Evolutionary conservation across 176 grass and related monocot genomes (phyloP).

Genomic region (Elymus sibiricus): DNA sequence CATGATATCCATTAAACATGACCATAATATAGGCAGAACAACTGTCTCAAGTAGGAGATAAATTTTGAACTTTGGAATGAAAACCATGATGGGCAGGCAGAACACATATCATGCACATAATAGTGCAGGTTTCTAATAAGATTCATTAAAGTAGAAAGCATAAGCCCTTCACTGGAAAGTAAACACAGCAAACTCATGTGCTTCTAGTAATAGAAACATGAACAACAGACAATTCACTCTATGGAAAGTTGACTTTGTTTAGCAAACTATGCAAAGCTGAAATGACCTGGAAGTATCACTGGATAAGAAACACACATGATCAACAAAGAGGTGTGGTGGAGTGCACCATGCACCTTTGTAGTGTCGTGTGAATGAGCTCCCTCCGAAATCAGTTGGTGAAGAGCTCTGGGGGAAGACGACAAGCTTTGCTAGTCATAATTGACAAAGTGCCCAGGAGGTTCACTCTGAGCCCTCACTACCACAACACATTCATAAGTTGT

Average conservation of each 20-base stretch:
- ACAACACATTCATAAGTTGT: no score
- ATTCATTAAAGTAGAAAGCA: constrained; percentile 22
- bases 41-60: no score
- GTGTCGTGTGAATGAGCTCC: constrained; percentile 77
- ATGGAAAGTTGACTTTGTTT: background rate
- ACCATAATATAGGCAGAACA: no score
- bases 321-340: constrained; percentile 91
- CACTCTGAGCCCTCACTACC: constrained; percentile 92
- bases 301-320: constrained; percentile 40
- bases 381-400: constrained; percentile 81
- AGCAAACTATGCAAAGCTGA: background rate
- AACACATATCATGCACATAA: no score
- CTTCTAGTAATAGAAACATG: background rate
- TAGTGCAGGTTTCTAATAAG: constrained; percentile 5
- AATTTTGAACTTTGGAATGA: no score
- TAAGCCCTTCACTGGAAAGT: background rate
- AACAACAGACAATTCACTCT: background rate
- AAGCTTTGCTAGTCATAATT: constrained; percentile 63
- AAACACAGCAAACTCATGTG: constrained; percentile 2
- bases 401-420: constrained; percentile 85
- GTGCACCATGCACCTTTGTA: constrained; percentile 99
- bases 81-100: no score
- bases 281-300: background rate
- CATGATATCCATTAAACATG: no score
- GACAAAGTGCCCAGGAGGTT: constrained; percentile 58